Conservation (phyloP, 345 rosid species). For the Hibiscus mutabilis region DNA sequence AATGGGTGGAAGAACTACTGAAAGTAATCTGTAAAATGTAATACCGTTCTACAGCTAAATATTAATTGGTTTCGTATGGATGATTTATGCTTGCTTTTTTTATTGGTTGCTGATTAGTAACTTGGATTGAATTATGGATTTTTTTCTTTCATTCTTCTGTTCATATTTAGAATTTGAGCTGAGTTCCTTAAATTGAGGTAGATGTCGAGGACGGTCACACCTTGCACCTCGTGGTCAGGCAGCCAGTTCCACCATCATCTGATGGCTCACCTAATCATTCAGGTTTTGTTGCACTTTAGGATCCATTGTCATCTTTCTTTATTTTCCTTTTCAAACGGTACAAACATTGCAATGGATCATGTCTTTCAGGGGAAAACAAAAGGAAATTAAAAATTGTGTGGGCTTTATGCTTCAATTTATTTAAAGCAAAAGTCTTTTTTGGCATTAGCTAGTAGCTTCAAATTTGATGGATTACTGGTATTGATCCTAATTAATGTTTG, state of each 20-base stretch:
- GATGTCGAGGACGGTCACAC: conserved; percentile 91
- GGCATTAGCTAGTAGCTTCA: background rate
- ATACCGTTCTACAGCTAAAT: background rate
- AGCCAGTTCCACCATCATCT: conserved; percentile 42
- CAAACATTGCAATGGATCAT: background rate
- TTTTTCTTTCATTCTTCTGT: background rate
- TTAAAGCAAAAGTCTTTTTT: background rate
- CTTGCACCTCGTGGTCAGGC: conserved; percentile 75
- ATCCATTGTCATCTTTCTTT: background rate
- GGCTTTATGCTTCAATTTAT: background rate
- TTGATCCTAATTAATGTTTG: conserved; percentile 1
- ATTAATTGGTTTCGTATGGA: background rate
- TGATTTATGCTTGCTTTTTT: background rate
- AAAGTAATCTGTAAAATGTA: background rate
- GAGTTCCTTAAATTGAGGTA: conserved; percentile 34
- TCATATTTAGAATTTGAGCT: background rate
- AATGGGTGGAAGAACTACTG: background rate
- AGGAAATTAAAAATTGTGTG: background rate
- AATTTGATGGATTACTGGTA: background rate
- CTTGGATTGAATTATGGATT: background rate
- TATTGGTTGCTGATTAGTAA: background rate
- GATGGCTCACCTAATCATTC: conserved; percentile 37
- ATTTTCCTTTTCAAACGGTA: background rate
- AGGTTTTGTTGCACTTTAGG: conserved; percentile 32
- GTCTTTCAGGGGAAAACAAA: background rate